phyloP scores from a whole-genome alignment of 306 rosid species.

The Crataegus laevigata region DNA sequence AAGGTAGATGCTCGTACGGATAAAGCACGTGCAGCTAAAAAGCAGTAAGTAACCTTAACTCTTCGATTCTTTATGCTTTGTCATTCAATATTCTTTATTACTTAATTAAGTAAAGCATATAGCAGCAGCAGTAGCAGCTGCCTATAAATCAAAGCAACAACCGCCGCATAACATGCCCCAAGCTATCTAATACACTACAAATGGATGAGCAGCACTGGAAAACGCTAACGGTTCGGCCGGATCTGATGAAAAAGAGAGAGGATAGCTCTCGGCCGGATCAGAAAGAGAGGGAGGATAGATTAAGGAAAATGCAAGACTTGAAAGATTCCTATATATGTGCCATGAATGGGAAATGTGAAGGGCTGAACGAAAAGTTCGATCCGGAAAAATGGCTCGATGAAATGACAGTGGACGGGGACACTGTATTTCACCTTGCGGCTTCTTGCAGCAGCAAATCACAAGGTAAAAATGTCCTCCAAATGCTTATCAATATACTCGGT shows the following conservation, averaged over 20 bases:
- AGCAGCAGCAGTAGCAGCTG: not conserved
- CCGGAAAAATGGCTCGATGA: fast-evolving
- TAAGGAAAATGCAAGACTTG: too few relatives aligned
- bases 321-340: not conserved
- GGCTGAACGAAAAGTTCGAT: not conserved
- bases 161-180: not conserved
- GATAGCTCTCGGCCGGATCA: too few relatives aligned
- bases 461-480: not conserved
- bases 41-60: too few relatives aligned
- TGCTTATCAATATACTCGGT: not conserved
- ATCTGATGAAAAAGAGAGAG: not conserved
- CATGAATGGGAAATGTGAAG: not conserved
- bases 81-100: too few relatives aligned
- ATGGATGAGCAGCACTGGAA: not conserved
- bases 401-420: not conserved
- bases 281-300: too few relatives aligned
- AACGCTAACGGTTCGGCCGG: not conserved
- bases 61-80: too few relatives aligned
- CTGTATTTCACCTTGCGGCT: slow-evolving; percentile 6
- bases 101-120: not conserved
- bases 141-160: not conserved
- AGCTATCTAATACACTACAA: not conserved
- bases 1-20: too few relatives aligned
- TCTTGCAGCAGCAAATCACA: not conserved
- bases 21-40: too few relatives aligned